Conservation (phyloP, 345 rosid genomes). For the Dimocarpus longan region DNA sequence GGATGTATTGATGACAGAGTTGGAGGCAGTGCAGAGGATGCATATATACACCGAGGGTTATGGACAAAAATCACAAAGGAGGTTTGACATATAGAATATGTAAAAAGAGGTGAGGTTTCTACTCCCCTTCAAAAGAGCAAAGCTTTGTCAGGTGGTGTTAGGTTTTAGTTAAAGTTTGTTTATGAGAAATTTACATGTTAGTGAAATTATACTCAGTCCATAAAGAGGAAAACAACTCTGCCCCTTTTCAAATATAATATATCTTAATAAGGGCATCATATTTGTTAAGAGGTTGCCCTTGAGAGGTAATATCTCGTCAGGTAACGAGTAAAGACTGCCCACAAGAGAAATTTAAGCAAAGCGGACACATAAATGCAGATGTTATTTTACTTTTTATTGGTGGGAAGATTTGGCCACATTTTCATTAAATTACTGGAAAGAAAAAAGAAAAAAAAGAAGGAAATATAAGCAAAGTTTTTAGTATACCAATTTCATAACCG, state of each 20-base stretch:
- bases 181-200: constrained; percentile 9
- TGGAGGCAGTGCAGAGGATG: background rate
- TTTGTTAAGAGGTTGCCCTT: too few species aligned
- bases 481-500: too few species aligned
- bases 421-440: too few species aligned
- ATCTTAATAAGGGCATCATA: background rate
- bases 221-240: background rate
- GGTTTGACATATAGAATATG: background rate
- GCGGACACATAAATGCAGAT: too few species aligned
- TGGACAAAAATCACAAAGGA: background rate
- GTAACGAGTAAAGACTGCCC: too few species aligned
- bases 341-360: too few species aligned
- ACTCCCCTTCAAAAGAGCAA: constrained; percentile 3
- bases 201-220: constrained; percentile 12
- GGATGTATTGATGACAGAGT: constrained; percentile 54
- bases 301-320: too few species aligned
- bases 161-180: constrained; percentile 20
- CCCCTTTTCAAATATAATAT: background rate
- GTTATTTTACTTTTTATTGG: too few species aligned
- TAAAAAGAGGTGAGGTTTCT: constrained; percentile 14
- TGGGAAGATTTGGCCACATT: too few species aligned
- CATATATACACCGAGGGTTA: background rate
- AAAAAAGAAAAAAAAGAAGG: too few species aligned
- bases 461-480: too few species aligned
- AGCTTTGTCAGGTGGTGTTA: constrained; percentile 9